Percentiles rank a stretch among this genome's conserved stretches.
Conservation (phyloP, 2,329 filamentous ascomycete genomes). For the Macrophomina pseudophaseolina region DNA sequence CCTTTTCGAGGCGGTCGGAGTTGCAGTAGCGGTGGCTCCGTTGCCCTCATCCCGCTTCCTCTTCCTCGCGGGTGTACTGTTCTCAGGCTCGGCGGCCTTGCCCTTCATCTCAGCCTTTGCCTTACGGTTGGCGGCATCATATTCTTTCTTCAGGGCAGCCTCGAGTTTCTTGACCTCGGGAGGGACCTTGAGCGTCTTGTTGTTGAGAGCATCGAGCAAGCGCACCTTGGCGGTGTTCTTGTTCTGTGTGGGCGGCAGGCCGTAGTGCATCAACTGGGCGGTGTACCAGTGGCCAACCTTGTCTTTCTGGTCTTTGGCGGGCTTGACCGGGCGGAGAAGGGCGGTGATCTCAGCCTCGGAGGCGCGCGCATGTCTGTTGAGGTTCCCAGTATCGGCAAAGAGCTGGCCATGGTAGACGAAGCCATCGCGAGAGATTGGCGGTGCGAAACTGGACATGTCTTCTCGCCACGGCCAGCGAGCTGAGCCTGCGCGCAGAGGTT, state of each 20-base stretch:
- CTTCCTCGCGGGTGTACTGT: slow-evolving; percentile 21
- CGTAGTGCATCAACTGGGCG: slow-evolving; percentile 68
- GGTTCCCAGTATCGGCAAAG: slow-evolving; percentile 39
- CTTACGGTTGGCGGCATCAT: slow-evolving; percentile 57
- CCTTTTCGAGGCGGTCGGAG: background rate
- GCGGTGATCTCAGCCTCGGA: slow-evolving; percentile 37
- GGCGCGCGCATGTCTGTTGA: slow-evolving; percentile 40
- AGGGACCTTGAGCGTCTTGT: slow-evolving; percentile 56
- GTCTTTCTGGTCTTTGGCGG: slow-evolving; percentile 45
- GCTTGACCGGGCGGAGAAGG: slow-evolving; percentile 36
- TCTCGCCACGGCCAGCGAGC: background rate
- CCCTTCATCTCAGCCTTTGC: slow-evolving; percentile 46
- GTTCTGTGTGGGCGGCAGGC: slow-evolving; percentile 60
- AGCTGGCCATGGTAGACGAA: slow-evolving; percentile 40
- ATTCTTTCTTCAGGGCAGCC: slow-evolving; percentile 62
- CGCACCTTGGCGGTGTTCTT: slow-evolving; percentile 65
- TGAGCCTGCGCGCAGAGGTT: background rate
- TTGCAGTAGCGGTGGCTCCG: background rate
- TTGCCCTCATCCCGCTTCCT: slow-evolving; percentile 12
- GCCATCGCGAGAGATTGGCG: slow-evolving; percentile 35
- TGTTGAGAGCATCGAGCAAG: slow-evolving; percentile 62
- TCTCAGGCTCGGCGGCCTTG: slow-evolving; percentile 25
- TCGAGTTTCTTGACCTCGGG: slow-evolving; percentile 56
- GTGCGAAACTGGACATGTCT: slow-evolving; percentile 36
- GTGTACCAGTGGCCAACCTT: slow-evolving; percentile 66